phyloP scores from a whole-genome alignment of 345 rosid genomes.

The Euphorbia tirucalli region DNA sequence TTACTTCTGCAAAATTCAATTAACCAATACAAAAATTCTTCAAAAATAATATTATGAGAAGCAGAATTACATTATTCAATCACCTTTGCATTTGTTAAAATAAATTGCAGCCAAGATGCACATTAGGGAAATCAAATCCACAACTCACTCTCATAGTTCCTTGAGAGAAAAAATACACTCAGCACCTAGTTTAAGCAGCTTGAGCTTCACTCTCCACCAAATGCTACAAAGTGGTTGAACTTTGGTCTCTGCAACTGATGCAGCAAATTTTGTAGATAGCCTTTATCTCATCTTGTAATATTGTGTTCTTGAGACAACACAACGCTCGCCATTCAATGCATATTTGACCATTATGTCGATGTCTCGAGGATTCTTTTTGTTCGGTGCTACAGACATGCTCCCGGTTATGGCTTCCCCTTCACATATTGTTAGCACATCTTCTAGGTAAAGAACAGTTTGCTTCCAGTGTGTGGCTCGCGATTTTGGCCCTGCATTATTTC shows the following conservation, averaged over 20 bases:
- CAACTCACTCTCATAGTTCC: neutral
- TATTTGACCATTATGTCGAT: slow-evolving; percentile 76
- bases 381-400: slow-evolving; percentile 82
- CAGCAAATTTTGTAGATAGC: neutral
- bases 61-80: neutral
- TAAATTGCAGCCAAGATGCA: neutral
- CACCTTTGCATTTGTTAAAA: neutral
- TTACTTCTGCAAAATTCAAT: neutral
- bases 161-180: neutral
- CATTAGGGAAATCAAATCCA: neutral
- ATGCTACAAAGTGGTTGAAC: neutral
- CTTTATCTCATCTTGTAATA: slow-evolving; percentile 63
- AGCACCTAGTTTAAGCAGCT: neutral
- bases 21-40: neutral
- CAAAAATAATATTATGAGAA: neutral
- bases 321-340: slow-evolving; percentile 64
- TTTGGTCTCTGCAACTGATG: neutral
- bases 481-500: slow-evolving; percentile 52
- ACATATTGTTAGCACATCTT: slow-evolving; percentile 88
- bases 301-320: slow-evolving; percentile 60
- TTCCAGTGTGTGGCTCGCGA: slow-evolving; percentile 94
- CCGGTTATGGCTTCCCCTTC: slow-evolving; percentile 85
- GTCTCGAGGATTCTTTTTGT: slow-evolving; percentile 92
- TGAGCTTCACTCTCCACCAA: neutral
- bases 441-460: slow-evolving; percentile 89